Percentiles rank a stretch among this genome's conserved stretches.
Evolutionary conservation across 805 yeast genomes (phyloP).

Genomic region (Candida coquimbonensis): DNA sequence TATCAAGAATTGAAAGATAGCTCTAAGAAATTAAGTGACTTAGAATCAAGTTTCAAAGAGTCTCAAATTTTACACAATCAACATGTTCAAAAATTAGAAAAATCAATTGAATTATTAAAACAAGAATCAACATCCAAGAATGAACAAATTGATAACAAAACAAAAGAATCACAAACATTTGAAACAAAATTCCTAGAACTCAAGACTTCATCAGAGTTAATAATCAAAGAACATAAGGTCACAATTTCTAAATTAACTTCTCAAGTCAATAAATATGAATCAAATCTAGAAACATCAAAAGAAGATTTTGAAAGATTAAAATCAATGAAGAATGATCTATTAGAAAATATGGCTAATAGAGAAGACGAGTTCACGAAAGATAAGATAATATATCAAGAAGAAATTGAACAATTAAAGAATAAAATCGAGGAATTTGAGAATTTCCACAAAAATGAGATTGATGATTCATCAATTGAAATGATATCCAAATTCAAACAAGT

Average conservation of each 20-base stretch:
- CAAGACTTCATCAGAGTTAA: not conserved
- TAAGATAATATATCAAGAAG: slow-evolving; percentile 39
- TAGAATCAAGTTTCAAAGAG: no score
- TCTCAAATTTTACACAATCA: no score
- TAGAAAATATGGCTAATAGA: slow-evolving; percentile 61
- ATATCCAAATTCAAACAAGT: slow-evolving; percentile 20
- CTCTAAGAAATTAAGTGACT: no score
- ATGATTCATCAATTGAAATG: slow-evolving; percentile 17
- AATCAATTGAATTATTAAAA: no score
- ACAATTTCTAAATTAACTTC: no score
- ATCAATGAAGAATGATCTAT: slow-evolving; percentile 51
- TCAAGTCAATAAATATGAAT: not conserved
- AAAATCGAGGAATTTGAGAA: slow-evolving; percentile 46
- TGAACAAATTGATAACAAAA: no score
- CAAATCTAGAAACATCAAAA: slow-evolving; percentile 14
- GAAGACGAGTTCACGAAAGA: slow-evolving; percentile 55
- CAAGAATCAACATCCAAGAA: no score
- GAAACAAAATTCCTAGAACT: no score
- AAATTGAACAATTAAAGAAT: slow-evolving; percentile 39
- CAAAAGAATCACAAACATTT: no score
- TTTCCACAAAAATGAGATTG: slow-evolving; percentile 30
- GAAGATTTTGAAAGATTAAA: slow-evolving; percentile 23
- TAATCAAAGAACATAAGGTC: not conserved
- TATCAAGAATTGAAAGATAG: no score
- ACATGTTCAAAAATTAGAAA: no score